Evolutionary conservation across 352 stramenopile genomes (phyloP), one percentile per base, ranked within the genome.

Genomic region (Globisporangium radiosum): DNA sequence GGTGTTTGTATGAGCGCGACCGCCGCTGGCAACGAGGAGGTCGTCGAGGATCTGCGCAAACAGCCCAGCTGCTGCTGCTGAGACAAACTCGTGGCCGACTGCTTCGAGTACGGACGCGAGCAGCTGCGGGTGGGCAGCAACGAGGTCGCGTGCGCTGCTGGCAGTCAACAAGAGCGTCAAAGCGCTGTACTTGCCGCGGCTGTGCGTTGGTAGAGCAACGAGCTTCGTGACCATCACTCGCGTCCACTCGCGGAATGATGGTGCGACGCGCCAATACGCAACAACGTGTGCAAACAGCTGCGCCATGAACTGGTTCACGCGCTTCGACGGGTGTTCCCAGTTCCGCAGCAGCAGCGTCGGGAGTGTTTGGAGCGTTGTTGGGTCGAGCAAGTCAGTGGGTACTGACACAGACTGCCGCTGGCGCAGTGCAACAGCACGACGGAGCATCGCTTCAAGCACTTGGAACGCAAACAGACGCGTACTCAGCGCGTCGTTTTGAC

Each of bases 221-320:
- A 94, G 63, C 38, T 75, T 71, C 2, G 58, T 44, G 33, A 88
- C 68, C 3, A 85, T 76, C 14, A 39, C 37, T 7, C 64, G 33
- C 65, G 75, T 86, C 81, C 81, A 92, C 14, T 62, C 51, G 4
- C 75, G 59, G 38, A 85, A 86, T 1, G 47, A 64, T 25, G 52
- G 49, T 14, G 53, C 48, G 14, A 70, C 10, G 73, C 66, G 7
- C 17, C 82, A 77, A 57, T 87, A 86, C 54, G 75, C 71, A 17
- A 93, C 78, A 17, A 92, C 75, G 39, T 91, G 80, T 7, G 71
- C 71, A 55, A 94, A 94, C 58, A 94, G 79, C n/a, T 67, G 62
- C 57, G 81, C 70, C 84, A 94, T 92, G 43, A 92, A 92, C 68
- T 94, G 84, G 54, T 94, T 92, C 51, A 94, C 81, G 36, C 85